Percentiles rank a stretch among this genome's conserved stretches.
These are phyloP conservation scores for Angomonas deanei DNA, from an alignment of 208 protist genomes.

Conservation along the genomic window DNA sequence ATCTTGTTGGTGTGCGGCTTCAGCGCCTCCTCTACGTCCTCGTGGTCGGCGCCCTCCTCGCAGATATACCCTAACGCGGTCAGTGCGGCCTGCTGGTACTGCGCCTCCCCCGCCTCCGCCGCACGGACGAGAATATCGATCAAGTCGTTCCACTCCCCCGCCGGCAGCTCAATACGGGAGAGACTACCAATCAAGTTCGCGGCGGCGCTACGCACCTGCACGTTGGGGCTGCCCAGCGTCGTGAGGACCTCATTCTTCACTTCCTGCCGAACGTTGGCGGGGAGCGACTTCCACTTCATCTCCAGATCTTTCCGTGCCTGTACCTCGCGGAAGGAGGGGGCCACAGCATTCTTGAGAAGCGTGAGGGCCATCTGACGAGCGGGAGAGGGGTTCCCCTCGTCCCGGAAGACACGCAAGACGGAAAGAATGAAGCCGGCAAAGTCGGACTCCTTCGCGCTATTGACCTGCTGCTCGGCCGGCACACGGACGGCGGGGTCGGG, in stretches of 20 bases:
- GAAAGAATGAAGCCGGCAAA: conserved; percentile 81
- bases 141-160: conserved; percentile 91
- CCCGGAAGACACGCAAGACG: conserved; percentile 86
- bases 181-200: conserved; percentile 94
- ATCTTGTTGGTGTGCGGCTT: conserved; percentile 78
- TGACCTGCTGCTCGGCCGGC: conserved; percentile 68
- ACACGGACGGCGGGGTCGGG: conserved; percentile 61
- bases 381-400: conserved; percentile 66
- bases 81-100: conserved; percentile 91
- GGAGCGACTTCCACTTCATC: conserved; percentile 59
- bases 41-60: conserved; percentile 88
- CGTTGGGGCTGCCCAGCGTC: conserved; percentile 65
- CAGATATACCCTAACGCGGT: conserved; percentile 96
- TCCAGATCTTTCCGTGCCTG: conserved; percentile 57
- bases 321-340: conserved; percentile 78
- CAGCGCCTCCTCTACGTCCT: conserved; percentile 59
- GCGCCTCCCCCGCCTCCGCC: conserved; percentile 27
- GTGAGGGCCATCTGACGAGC: conserved; percentile 90
- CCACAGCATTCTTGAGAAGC: conserved; percentile 94
- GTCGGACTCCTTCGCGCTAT: conserved; percentile 56
- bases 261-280: conserved; percentile 35
- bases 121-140: conserved; percentile 82
- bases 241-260: conserved; percentile 75
- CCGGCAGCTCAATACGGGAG: conserved; percentile 93
- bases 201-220: conserved; percentile 87